Conservation (phyloP, 129 eudicot genomes). For the Centella asiatica region DNA sequence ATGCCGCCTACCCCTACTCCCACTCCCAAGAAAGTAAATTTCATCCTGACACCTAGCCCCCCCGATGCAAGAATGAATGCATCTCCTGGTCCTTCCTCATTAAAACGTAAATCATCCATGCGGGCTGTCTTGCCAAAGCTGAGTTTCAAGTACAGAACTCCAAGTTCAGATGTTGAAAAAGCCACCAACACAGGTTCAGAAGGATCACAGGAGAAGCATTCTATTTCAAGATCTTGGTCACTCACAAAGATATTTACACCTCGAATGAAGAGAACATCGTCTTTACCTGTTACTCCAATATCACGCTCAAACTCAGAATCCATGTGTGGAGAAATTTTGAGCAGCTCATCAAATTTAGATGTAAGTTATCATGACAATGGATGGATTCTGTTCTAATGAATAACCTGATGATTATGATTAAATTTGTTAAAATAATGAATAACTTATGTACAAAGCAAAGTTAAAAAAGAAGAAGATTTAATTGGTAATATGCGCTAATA, state of each 20-base stretch:
- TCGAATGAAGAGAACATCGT: constrained; percentile 47
- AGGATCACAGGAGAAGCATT: constrained; percentile 51
- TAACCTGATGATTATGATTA: too few relatives aligned
- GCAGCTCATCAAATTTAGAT: constrained; percentile 21
- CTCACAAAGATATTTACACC: constrained; percentile 74
- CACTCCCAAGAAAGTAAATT: constrained; percentile 78
- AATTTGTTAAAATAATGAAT: too few relatives aligned
- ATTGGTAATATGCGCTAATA: too few relatives aligned
- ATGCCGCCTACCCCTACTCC: constrained; percentile 68
- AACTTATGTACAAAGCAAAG: too few relatives aligned
- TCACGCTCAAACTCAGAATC: constrained; percentile 42
- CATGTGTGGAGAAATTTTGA: constrained; percentile 27
- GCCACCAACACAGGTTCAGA: constrained; percentile 17
- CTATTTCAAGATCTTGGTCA: constrained; percentile 66
- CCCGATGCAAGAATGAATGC: constrained; percentile 34
- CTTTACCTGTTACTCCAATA: constrained; percentile 69
- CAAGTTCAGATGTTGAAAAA: constrained; percentile 51
- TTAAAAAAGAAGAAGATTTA: too few relatives aligned
- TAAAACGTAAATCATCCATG: constrained; percentile 43
- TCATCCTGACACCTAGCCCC: constrained; percentile 54
- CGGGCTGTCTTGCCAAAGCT: constrained; percentile 49
- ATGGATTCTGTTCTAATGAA: neutral
- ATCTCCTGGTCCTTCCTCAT: constrained; percentile 47
- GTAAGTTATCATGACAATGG: constrained; percentile 19
- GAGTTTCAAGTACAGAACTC: constrained; percentile 43